Evolutionary conservation across 1,139 yeast genomes (phyloP), one percentile per base, ranked within the genome.

Genomic region (Chernovozyma sophiae-reginae): DNA sequence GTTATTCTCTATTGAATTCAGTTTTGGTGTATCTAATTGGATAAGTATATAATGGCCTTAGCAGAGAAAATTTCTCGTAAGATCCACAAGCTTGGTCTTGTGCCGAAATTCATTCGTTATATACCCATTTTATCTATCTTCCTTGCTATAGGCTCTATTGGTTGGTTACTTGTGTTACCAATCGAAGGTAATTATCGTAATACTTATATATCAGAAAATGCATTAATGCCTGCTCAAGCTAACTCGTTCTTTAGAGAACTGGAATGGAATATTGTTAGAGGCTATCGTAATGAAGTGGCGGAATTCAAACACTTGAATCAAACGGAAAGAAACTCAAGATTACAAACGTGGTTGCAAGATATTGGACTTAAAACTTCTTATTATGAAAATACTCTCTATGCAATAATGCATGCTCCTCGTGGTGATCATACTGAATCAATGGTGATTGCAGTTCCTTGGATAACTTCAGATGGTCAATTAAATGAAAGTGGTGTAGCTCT

Each of bases 361-460:
- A 71, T 82, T 45, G 97, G 97, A 2, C 74, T 82, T 48, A 81
- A 81, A 53, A 74, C 94, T 0, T 69, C 83, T 8, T 60, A 62
- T 42, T 48, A 55, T 27, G 70, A 65, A 44, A 65, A 65, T 35
- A 82, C 87, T 14, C 66, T 87, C 28, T 92, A 90, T 55, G 96
- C 89, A 1, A 77, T 90, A 13, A 72, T 86, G 62, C 96, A 87
- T 54, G 95, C 96, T 0, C 95, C 97, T 2, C 67, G 96, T 46
- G 97, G 97, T 18, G 97, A 92, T 51, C 95, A 92, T 43, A 89
- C 97, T 1, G 98, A 94, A 56, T 89, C 97, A 0, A 84, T 94
- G 79, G 95, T 90, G 3, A 59, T 94, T 32, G 85, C 83, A 8
- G 89, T 94, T 5, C 97, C 98, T 0, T 92, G 96, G 94, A 59